Percentiles rank a stretch among this genome's conserved stretches.
Evolutionary conservation across 2,329 filamentous ascomycete genomes (phyloP).

Genomic region (Alternaria sp.): DNA sequence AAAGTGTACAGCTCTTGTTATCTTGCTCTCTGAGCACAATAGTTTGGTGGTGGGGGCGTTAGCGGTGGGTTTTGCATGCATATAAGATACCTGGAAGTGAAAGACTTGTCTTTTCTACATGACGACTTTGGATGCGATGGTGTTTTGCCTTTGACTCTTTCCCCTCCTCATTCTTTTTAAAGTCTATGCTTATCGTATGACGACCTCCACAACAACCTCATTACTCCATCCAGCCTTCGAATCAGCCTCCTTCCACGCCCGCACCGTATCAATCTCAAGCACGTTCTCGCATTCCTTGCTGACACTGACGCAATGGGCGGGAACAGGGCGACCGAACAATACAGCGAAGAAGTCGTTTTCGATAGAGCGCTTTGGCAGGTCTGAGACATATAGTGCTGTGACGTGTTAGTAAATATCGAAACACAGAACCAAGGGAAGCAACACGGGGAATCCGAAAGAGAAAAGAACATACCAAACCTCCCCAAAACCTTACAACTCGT

Average conservation of each 20-base stretch:
- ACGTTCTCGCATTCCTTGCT: constrained; percentile 63
- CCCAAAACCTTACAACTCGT: constrained; percentile 82
- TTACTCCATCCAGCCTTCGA: constrained; percentile 79
- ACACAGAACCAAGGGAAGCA: not conserved
- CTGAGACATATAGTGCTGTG: constrained; percentile 77
- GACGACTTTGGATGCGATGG: not conserved
- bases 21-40: not conserved
- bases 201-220: constrained; percentile 43
- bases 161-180: not conserved
- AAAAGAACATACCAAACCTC: constrained; percentile 62
- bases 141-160: not conserved
- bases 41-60: not conserved
- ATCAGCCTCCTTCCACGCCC: constrained; percentile 78
- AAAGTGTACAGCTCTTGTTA: not conserved
- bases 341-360: constrained; percentile 74
- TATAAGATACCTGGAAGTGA: constrained; percentile 4
- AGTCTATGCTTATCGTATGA: constrained; percentile 29
- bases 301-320: constrained; percentile 68
- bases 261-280: constrained; percentile 76
- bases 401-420: constrained; percentile 8
- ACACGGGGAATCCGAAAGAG: not conserved
- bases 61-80: not conserved
- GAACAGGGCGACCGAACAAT: constrained; percentile 74
- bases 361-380: constrained; percentile 66
- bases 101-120: not conserved